Conservation (phyloP, 2,329 filamentous ascomycete genomes). For the Ceratocystis huliohia region DNA sequence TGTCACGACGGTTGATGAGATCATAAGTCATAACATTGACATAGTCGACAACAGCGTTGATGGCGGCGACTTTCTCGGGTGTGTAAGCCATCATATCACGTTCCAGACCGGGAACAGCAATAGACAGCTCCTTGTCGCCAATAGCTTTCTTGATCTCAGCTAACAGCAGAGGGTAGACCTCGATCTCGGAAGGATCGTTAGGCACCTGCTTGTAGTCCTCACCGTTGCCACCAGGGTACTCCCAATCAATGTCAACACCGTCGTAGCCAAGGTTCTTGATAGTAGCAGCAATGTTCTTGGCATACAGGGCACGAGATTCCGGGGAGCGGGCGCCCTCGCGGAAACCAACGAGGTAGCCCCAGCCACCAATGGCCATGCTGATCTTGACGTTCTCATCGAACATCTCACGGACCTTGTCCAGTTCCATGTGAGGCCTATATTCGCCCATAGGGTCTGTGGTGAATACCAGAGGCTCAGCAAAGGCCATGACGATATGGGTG, state of each 20-base stretch:
- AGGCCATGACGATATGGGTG: too few relatives aligned
- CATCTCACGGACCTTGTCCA: constrained; percentile 22
- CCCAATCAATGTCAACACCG: constrained; percentile 29
- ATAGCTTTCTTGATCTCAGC: constrained; percentile 25
- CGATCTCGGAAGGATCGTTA: too few relatives aligned
- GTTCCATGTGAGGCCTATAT: neutral
- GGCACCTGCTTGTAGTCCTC: too few relatives aligned
- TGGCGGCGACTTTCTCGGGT: constrained; percentile 42
- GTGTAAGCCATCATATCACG: constrained; percentile 58
- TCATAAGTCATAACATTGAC: constrained; percentile 61
- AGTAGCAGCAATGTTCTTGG: constrained; percentile 51
- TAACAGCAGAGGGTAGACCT: too few relatives aligned
- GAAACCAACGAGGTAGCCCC: constrained; percentile 57
- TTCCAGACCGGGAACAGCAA: constrained; percentile 53
- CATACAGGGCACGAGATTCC: constrained; percentile 43
- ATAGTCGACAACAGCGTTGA: constrained; percentile 49
- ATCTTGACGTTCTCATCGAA: constrained; percentile 46
- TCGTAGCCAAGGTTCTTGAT: constrained; percentile 50
- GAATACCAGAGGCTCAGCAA: too few relatives aligned
- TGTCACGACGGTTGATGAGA: constrained; percentile 56
- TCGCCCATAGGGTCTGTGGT: too few relatives aligned
- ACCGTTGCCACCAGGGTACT: too few relatives aligned
- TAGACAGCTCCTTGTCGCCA: constrained; percentile 56
- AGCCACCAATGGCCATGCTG: constrained; percentile 61
- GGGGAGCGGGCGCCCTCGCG: constrained; percentile 41